Base-by-base conservation (phyloP, 2,329 filamentous ascomycete genomes). In the Arthrobotrys iridis region DNA sequence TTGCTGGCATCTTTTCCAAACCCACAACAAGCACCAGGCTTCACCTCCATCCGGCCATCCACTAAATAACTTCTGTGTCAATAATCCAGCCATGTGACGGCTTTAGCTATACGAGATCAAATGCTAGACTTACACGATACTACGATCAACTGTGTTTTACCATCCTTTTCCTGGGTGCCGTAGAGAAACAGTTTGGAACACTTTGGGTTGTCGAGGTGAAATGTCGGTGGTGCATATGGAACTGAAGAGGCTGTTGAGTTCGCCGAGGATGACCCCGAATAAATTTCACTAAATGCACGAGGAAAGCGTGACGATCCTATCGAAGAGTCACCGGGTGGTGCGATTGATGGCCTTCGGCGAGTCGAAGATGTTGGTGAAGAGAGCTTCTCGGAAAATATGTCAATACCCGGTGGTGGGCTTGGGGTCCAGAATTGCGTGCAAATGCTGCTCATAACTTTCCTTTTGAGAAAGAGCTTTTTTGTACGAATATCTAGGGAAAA, bases 121-220 rank as follows among this genome's bases (percentile, higher is more conserved):
- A n/a, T n/a, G n/a, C n/a, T n/a, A n/a, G n/a, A n/a, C 52, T 5
- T 35, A 67, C 63, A 3, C 48, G 48, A 37, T 8, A 59, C 37
- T 2, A 59, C 40, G 22, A 59, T 33, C 26, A 67, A 24, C 10
- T 48, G 35, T n/a, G 33, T 67, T 30, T 37, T 59, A 11, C 24
- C 28, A 24, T 45, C 41, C n/a, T n/a, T n/a, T 6, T 24, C 15
- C 11, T 28, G 24, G 11, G 33, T n/a, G n/a, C 63, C 63, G 35
- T 67, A 59, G 22, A 67, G 35, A 7, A 67, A 28, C 13, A 67
- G 15, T 20, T 59, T 67, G 8, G 50, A 58, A 35, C 63, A 59
- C 30, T 67, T 37, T 18, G 63, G 63, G n/a, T 40, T 22, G 3
- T 48, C 37, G 3, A 67, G n/a, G 13, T 41, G 63, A 46, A 1